Conservation (phyloP, 192 early-diverging fungal genomes). For the Phycomyces nitens region DNA sequence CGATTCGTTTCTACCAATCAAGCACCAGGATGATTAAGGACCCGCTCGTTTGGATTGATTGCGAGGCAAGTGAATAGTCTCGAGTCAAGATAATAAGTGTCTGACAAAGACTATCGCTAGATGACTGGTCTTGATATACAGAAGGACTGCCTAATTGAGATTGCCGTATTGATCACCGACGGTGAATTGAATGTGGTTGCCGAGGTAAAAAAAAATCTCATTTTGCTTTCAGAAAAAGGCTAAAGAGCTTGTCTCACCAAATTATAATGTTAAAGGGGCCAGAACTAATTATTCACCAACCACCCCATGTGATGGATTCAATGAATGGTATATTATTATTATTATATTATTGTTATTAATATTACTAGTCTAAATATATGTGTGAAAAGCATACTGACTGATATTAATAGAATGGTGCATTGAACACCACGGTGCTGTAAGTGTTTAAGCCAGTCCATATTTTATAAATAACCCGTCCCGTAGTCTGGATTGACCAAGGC, state of each 20-base stretch:
- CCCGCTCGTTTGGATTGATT: conserved; percentile 84
- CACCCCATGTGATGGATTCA: conserved; percentile 67
- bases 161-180: conserved; percentile 87
- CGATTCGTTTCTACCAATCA: background rate
- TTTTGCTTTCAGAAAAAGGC: background rate
- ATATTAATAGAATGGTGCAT: conserved; percentile 72
- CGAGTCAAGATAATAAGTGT: background rate
- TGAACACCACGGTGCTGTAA: conserved; percentile 76
- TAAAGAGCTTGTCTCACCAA: background rate
- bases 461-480: conserved; percentile 3
- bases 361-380: no score
- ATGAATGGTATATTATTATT: conserved; percentile 75
- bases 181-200: conserved; percentile 79
- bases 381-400: no score
- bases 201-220: conserved; percentile 54
- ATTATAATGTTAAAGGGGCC: conserved; percentile 45
- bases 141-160: conserved; percentile 84
- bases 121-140: conserved; percentile 74
- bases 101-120: conserved; percentile 30
- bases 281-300: conserved; percentile 70
- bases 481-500: conserved; percentile 77
- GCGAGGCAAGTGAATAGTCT: conserved; percentile 46
- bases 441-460: conserved; percentile 14
- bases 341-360: background rate
- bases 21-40: conserved; percentile 31